Conservation (phyloP, 148 eudicot genomes). For the Diospyros kaki region DNA sequence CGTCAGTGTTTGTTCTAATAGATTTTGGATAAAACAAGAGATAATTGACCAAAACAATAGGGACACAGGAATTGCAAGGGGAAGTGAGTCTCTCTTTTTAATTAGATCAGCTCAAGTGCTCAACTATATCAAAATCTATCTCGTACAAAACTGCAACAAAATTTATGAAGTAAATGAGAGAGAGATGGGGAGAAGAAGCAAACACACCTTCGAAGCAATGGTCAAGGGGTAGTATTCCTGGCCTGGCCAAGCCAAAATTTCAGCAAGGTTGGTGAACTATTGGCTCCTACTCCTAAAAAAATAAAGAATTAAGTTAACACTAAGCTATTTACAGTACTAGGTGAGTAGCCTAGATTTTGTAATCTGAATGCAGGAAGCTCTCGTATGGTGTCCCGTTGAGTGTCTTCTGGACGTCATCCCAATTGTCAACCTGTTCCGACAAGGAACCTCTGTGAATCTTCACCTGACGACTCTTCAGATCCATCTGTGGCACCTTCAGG, state of each 20-base stretch:
- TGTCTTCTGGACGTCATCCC: conserved; percentile 58
- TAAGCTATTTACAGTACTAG: conserved; percentile 15
- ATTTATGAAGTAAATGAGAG: not conserved
- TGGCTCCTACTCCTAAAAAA: conserved; percentile 18
- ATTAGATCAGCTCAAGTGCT: not conserved
- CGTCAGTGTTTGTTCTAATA: no score
- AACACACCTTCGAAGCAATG: not conserved
- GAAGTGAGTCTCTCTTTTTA: no score
- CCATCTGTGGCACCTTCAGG: conserved; percentile 56
- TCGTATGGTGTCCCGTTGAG: conserved; percentile 77
- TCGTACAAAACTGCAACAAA: not conserved
- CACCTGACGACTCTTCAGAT: conserved; percentile 66
- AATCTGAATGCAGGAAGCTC: conserved; percentile 51
- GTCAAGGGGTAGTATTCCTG: not conserved
- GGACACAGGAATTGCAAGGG: no score
- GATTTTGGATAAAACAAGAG: no score
- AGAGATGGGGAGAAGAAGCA: not conserved
- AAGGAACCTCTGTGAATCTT: conserved; percentile 84
- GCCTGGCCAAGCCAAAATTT: conserved; percentile 23
- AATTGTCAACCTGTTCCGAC: conserved; percentile 67
- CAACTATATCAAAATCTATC: conserved; percentile 8
- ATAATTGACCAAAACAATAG: no score
- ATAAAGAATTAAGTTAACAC: conserved; percentile 9
- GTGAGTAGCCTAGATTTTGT: conserved; percentile 29
- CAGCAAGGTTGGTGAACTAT: conserved; percentile 11